Evolutionary conservation across 228 moss, liverwort and hornwort genomes (phyloP).

Genomic region (Sphagnum magellanicum): DNA sequence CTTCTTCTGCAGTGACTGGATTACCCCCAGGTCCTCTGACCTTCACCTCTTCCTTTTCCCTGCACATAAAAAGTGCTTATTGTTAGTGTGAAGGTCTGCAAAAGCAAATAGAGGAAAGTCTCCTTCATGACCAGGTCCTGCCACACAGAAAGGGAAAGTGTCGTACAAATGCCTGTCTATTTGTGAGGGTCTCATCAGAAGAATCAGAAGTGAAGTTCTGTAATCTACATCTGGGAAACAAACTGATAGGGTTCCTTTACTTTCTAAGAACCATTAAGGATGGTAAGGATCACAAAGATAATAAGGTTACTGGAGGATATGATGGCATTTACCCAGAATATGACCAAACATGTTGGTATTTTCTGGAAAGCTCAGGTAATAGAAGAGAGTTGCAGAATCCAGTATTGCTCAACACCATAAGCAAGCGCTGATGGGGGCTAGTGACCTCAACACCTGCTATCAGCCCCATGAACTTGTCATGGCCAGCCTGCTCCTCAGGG

Average conservation of each 20-base stretch:
- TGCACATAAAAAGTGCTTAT: not conserved
- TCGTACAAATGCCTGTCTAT: too few species aligned
- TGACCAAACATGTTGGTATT: constrained; percentile 75
- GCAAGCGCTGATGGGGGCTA: constrained; percentile 75
- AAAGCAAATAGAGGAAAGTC: too few species aligned
- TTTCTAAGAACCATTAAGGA: not conserved
- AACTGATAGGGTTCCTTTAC: too few species aligned
- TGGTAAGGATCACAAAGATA: not conserved
- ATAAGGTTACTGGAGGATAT: not conserved
- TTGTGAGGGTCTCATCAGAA: too few species aligned
- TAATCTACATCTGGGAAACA: too few species aligned
- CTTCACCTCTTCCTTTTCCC: constrained; percentile 34
- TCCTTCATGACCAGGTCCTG: too few species aligned
- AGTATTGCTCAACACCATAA: constrained; percentile 89
- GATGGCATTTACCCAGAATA: constrained; percentile 43
- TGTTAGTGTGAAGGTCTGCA: too few species aligned
- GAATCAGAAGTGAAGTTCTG: too few species aligned
- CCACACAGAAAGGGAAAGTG: too few species aligned
- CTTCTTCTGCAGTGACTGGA: constrained; percentile 62
- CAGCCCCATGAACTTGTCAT: constrained; percentile 66
- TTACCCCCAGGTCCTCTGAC: constrained; percentile 49
- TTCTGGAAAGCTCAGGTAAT: constrained; percentile 61
- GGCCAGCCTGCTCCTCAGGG: constrained; percentile 25
- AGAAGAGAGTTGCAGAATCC: constrained; percentile 76
- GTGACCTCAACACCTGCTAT: constrained; percentile 80